Base-by-base conservation (phyloP, 2,329 filamentous ascomycete species). In the Lecanoromycetidae sp. region DNA sequence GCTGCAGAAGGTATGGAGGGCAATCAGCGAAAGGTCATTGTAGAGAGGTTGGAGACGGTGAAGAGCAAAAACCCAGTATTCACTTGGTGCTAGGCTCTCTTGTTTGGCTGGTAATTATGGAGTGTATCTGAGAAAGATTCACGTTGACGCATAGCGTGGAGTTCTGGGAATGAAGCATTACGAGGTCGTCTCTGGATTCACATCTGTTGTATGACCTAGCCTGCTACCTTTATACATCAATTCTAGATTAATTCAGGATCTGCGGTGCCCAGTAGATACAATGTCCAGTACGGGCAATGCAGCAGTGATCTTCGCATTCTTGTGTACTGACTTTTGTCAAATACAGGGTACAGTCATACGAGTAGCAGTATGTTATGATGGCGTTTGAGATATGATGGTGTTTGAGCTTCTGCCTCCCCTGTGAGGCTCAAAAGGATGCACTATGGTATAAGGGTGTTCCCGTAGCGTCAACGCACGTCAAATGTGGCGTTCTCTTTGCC, bases 1-100 rank as follows among this genome's bases (percentile, higher is more conserved):
- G 90, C 88, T 1, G 91, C 91, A 0, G 86, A 90, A 62, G 91
- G 87, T 22, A 87, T 94, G 77, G 91, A 96, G 65, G 85, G 85
- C 10, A 85, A 87, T 58, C 80, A 84, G 62, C 77, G 88, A 57
- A 94, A 91, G 66, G 91, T 98, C 39, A 96, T 98, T 70, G 88
- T 98, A 39, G 91, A 98, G 71, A 75, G 91, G 53, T 68, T 98
- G 49, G 91, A 98, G 71, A 84, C 90, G 51, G 91, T 98, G 52
- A 96, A 96, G 73, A 86, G 81, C 61, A 84, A 83, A 62, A 93
- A 94, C 61, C 91, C 91, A 2, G 87, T 98, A 26, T 98, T 98
- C 66, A 94, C 85, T 36, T 98, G 91, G 85, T 98, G 91, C 71
- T 96, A 69, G 69, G 48, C 12, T n/a, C n/a, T n/a, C n/a, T n/a